Evolutionary conservation across 495 filamentous ascomycete species (phyloP), one percentile per base, ranked within the genome.

Genomic region (Amphirosellinia nigrospora): DNA sequence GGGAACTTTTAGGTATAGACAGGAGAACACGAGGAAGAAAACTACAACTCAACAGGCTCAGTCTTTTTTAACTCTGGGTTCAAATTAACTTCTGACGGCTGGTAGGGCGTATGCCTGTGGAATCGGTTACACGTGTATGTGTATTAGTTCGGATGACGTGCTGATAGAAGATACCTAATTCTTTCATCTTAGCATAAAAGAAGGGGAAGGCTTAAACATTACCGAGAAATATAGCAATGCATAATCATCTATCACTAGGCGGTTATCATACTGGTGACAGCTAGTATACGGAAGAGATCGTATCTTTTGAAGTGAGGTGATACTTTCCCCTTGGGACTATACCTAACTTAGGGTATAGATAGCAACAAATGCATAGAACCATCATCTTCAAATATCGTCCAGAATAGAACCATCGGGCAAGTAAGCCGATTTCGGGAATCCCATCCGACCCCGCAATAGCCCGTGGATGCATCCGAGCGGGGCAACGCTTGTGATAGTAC

Each of bases 371-470:
- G 64, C 64, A 56, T 58, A 15, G 19, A 66, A 16, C 63, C 34
- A 36, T 36, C 21, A 34, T n/a, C 9, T 58, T 21, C 16, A 36
- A 58, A 53, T 53, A 26, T n/a, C n/a, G n/a, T n/a, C n/a, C n/a
- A n/a, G n/a, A n/a, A 56, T 58, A 15, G 19, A 66, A 16, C 63
- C 34, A 36, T 36, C 21, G n/a, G 9, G 3, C 16, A 36, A 58
- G 30, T 53, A 26, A 63, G 41, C 75, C 75, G 69, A 56, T 77
- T 75, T 72, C 66, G 75, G 75, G 71, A 77, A 77, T 59, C 71
- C 66, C 48, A 77, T 60, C 73, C 73, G 69, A 71, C 73, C 73
- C 75, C 75, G 71, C 73, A 75, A 73, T 69, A 68, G 66, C 56
- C 67, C 19, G 48, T 55, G 13, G 43, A 32, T 55, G 63, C 55